These are phyloP conservation scores for Dactylonectria estremocensis DNA, from an alignment of 2,329 filamentous ascomycete genomes.

Conservation along the genomic window DNA sequence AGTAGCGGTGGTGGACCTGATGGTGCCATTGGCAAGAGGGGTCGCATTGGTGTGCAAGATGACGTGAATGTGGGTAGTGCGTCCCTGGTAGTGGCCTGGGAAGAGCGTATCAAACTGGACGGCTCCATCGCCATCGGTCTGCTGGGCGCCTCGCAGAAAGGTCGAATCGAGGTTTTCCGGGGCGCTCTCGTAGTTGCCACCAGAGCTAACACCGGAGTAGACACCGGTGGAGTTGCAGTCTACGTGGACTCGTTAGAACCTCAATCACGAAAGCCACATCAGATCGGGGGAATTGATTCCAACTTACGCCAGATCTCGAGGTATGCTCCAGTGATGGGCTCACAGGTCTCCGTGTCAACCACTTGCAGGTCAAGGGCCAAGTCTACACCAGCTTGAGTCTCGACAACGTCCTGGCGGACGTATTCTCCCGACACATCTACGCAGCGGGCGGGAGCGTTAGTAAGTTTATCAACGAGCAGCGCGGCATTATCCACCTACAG, in stretches of 20 bases:
- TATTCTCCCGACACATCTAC: conserved; percentile 23
- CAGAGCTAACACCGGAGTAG: conserved; percentile 23
- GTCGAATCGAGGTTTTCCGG: conserved; percentile 49
- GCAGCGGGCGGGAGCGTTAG: not conserved
- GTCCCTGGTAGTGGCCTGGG: conserved; percentile 60
- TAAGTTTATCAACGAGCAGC: too few species aligned
- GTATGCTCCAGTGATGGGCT: conserved; percentile 13
- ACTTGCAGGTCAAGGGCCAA: conserved; percentile 22
- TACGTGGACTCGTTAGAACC: not conserved
- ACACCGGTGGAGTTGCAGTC: conserved; percentile 27
- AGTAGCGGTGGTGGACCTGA: conserved; percentile 57
- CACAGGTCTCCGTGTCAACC: conserved; percentile 17
- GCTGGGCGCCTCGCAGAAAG: conserved; percentile 58
- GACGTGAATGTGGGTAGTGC: conserved; percentile 53
- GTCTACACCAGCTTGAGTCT: conserved; percentile 8
- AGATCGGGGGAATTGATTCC: too few species aligned
- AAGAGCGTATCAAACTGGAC: conserved; percentile 59
- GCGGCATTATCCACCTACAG: not conserved
- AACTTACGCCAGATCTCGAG: conserved; percentile 28
- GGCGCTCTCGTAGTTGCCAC: conserved; percentile 14
- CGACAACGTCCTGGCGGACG: conserved; percentile 19
- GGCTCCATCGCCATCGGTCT: conserved; percentile 57
- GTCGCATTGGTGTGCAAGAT: conserved; percentile 39
- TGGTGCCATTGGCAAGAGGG: conserved; percentile 63
- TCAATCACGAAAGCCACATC: too few species aligned